These are phyloP conservation scores for Emmonsia crescens DNA, from an alignment of 2,329 filamentous ascomycete species.

Conservation along the genomic window DNA sequence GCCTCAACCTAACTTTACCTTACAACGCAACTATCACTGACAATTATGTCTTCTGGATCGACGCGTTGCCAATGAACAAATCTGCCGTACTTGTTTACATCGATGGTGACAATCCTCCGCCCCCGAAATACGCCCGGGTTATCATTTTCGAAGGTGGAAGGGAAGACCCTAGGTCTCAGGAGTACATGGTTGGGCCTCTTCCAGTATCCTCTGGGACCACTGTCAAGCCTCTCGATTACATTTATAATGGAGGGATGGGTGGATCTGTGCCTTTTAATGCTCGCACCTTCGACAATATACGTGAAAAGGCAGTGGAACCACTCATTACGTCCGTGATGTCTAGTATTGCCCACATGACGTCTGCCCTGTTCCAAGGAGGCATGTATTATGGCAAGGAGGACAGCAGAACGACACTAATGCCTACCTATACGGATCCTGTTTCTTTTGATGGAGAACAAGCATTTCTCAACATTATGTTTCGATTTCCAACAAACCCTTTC, in stretches of 20 bases:
- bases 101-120: constrained; percentile 25
- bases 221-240: constrained; percentile 32
- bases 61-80: constrained; percentile 42
- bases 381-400: constrained; percentile 19
- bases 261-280: constrained; percentile 19
- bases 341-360: constrained; percentile 38
- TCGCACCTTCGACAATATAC: constrained; percentile 17
- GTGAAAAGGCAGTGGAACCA: constrained; percentile 22
- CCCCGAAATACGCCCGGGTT: constrained; percentile 36
- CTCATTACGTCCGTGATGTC: constrained; percentile 32
- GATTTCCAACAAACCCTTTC: constrained; percentile 30
- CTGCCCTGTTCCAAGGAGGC: constrained; percentile 25
- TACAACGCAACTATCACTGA: constrained; percentile 17
- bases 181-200: constrained; percentile 42
- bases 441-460: constrained; percentile 34
- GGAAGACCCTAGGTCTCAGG: constrained; percentile 34
- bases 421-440: constrained; percentile 25
- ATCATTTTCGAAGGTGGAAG: constrained; percentile 39
- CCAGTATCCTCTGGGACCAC: constrained; percentile 32
- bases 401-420: constrained; percentile 14
- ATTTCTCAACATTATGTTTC: constrained; percentile 34
- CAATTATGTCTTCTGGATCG: constrained; percentile 25
- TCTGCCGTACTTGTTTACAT: constrained; percentile 37
- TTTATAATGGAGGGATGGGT: constrained; percentile 34
- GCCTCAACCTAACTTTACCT: constrained; percentile 38